phyloP scores from a whole-genome alignment of 257 asterid species.

The Eustoma russellianum region DNA sequence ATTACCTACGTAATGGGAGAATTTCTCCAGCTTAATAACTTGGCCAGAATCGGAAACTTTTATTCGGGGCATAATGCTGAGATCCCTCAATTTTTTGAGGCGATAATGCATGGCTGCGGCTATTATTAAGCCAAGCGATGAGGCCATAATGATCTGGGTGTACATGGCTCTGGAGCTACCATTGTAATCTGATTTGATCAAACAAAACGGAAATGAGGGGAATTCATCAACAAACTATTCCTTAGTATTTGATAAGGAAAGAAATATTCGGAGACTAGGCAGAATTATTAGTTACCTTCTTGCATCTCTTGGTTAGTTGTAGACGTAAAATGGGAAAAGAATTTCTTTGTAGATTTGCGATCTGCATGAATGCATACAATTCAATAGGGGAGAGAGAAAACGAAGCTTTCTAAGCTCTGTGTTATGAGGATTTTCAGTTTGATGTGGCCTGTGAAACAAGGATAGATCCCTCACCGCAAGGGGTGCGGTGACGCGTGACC shows the following conservation, averaged over 20 bases:
- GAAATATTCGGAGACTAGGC: too few species aligned
- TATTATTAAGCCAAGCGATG: slow-evolving; percentile 60
- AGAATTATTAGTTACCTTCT: slow-evolving; percentile 5
- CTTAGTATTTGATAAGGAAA: too few species aligned
- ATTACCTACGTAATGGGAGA: slow-evolving; percentile 92
- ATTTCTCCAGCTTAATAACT: slow-evolving; percentile 57
- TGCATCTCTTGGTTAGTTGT: slow-evolving; percentile 6
- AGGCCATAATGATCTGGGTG: slow-evolving; percentile 53
- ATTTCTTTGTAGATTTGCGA: slow-evolving; percentile 17
- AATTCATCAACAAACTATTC: too few species aligned
- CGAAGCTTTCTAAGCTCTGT: not conserved
- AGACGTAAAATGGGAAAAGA: not conserved
- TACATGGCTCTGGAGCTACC: slow-evolving; percentile 27
- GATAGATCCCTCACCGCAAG: too few species aligned
- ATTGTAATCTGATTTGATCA: slow-evolving; percentile 22
- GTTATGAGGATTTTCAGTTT: too few species aligned
- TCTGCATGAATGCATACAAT: slow-evolving; percentile 8
- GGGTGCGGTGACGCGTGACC: too few species aligned
- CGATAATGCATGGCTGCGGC: slow-evolving; percentile 64
- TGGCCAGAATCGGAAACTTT: slow-evolving; percentile 55
- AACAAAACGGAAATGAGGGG: too few species aligned
- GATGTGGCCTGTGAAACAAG: too few species aligned
- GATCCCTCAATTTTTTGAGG: slow-evolving; percentile 40
- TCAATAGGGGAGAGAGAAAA: not conserved
- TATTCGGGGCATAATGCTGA: slow-evolving; percentile 47